These are phyloP conservation scores for Roridomyces roridus DNA, from an alignment of 768 basidiomycete species.

Conservation along the genomic window DNA sequence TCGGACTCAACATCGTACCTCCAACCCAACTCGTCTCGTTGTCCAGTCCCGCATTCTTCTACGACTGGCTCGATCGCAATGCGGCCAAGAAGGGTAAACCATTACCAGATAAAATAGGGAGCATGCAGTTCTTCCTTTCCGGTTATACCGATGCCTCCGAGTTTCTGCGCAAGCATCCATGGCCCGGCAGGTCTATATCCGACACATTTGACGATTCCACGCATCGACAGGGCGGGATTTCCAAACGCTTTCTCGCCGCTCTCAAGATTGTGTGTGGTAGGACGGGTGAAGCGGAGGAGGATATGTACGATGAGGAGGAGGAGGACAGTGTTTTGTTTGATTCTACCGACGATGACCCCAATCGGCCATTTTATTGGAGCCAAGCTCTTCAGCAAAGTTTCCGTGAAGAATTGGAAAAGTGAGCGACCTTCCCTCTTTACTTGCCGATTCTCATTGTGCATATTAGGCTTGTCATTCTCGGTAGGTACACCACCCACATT, in stretches of 20 bases:
- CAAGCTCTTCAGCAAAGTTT: constrained; percentile 80
- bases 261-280: constrained; percentile 85
- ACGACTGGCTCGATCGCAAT: constrained; percentile 88
- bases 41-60: constrained; percentile 88
- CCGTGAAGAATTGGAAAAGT: constrained; percentile 90
- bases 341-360: constrained; percentile 59
- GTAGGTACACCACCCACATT: constrained; percentile 45
- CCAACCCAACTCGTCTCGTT: constrained; percentile 84
- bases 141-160: constrained; percentile 86
- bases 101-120: constrained; percentile 88
- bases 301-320: constrained; percentile 73
- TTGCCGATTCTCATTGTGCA: constrained; percentile 16
- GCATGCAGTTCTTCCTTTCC: constrained; percentile 88
- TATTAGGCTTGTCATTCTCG: constrained; percentile 80
- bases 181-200: constrained; percentile 83
- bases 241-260: constrained; percentile 71
- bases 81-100: constrained; percentile 84
- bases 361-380: constrained; percentile 84
- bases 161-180: constrained; percentile 85
- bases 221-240: constrained; percentile 71
- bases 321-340: constrained; percentile 76
- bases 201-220: constrained; percentile 88
- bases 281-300: constrained; percentile 73
- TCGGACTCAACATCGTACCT: constrained; percentile 83
- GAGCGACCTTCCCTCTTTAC: constrained; percentile 1